Base-by-base conservation (phyloP, 1,139 yeast genomes). In the Taphrina confusa region DNA sequence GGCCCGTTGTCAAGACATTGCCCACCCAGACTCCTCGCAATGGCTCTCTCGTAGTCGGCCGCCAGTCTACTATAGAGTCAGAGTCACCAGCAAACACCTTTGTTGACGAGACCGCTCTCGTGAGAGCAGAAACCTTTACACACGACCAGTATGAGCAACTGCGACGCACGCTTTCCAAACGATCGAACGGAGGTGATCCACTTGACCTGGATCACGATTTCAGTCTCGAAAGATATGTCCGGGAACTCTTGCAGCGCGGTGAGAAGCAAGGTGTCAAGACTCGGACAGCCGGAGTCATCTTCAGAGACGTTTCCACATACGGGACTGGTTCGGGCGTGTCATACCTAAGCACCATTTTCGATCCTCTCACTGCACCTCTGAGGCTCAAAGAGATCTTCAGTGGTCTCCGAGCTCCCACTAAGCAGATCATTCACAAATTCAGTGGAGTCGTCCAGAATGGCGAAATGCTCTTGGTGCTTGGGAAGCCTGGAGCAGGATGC, bases 281-380 rank as follows among this genome's bases (percentile, higher is more conserved):
- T 25, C 63, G 65, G 27, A 57, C 61, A 11, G 66, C 63, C 62
- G 95, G 95, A 11, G 76, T 89, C 30, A 80, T 85, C 2, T 89
- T 84, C 76, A 79, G 80, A 63, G 74, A 87, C 67, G 73, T 89
- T 65, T 74, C 86, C 60, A 94, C 91, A 1, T 80, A 77, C 64
- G 96, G 96, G 62, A 78, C 80, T 61, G 90, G 92, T 11, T 77
- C 86, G 2, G 95, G 86, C 68, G 80, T 90, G 2, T 91, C 1
- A 83, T 86, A 11, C 68, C 78, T 20, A 87, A 85, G 68, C 75
- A 60, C 47, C 84, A 85, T 63, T 72, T 84, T 66, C 80, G 81
- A 68, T 76, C 83, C 16, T 80, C 84, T 83, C 86, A 84, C 66
- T 88, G 85, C 31, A 65, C 82, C 8, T 74, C 84, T 65, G 75